These are phyloP conservation scores for Sungouiella blattae DNA, from an alignment of 805 yeast genomes.

Conservation along the genomic window DNA sequence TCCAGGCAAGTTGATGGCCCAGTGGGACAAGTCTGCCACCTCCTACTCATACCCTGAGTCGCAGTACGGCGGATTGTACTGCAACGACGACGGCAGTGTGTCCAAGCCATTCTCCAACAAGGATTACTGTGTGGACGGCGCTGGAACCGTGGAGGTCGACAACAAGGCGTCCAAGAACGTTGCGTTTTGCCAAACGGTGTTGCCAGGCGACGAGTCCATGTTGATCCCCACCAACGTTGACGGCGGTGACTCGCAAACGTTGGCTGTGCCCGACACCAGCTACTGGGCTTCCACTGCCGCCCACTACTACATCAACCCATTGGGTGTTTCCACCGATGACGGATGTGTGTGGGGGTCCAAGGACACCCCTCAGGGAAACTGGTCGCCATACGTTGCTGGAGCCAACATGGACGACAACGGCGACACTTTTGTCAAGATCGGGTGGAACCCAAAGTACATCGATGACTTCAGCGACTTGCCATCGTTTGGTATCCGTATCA, in stretches of 20 bases:
- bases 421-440: constrained; percentile 77
- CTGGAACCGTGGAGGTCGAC: constrained; percentile 63
- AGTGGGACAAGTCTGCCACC: constrained; percentile 81
- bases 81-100: constrained; percentile 66
- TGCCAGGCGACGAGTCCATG: constrained; percentile 95
- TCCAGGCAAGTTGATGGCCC: constrained; percentile 82
- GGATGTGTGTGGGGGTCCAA: constrained; percentile 84
- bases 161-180: constrained; percentile 58
- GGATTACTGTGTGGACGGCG: constrained; percentile 72
- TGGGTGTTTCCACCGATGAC: constrained; percentile 71
- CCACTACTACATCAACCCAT: constrained; percentile 80
- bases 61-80: constrained; percentile 77
- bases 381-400: constrained; percentile 94
- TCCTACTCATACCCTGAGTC: constrained; percentile 73
- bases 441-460: constrained; percentile 86
- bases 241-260: constrained; percentile 42
- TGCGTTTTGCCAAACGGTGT: constrained; percentile 88
- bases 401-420: constrained; percentile 72
- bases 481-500: constrained; percentile 65
- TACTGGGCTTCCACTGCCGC: constrained; percentile 88
- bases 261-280: constrained; percentile 83
- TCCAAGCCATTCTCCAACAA: constrained; percentile 56
- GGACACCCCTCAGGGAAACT: constrained; percentile 72
- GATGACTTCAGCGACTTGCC: constrained; percentile 63
- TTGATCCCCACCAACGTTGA: constrained; percentile 74